phyloP scores from a whole-genome alignment of 1,139 yeast genomes.

The Blastobotrys indianensis region DNA sequence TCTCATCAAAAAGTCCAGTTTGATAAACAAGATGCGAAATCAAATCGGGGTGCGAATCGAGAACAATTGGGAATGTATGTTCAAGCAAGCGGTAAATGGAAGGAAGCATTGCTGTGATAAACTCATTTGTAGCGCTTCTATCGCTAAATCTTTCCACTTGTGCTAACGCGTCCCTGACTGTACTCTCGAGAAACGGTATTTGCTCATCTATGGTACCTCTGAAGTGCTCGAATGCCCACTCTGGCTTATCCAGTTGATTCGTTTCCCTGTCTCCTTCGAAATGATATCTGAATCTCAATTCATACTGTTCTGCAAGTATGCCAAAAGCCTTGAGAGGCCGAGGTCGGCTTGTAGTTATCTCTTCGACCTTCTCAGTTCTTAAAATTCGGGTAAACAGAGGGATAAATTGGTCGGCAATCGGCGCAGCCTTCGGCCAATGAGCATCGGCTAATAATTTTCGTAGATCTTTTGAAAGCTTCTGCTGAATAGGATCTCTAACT shows the following conservation, averaged over 20 bases:
- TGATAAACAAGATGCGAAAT: slow-evolving; percentile 60
- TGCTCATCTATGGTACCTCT: slow-evolving; percentile 47
- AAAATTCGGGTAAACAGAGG: slow-evolving; percentile 15
- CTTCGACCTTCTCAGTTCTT: slow-evolving; percentile 13
- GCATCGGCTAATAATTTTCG: slow-evolving; percentile 15
- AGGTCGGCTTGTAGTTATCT: slow-evolving; percentile 37
- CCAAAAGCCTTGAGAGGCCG: slow-evolving; percentile 55
- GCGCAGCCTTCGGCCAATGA: slow-evolving; percentile 25
- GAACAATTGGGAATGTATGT: slow-evolving; percentile 34
- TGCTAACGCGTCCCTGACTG: slow-evolving; percentile 32
- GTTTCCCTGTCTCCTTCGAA: slow-evolving; percentile 59
- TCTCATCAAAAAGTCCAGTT: slow-evolving; percentile 53
- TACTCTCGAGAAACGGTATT: slow-evolving; percentile 36
- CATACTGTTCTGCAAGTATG: slow-evolving; percentile 50
- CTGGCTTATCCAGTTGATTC: slow-evolving; percentile 69
- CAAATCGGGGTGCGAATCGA: slow-evolving; percentile 40
- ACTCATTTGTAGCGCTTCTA: slow-evolving; percentile 41
- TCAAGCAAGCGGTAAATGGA: slow-evolving; percentile 47
- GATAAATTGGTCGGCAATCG: slow-evolving; percentile 13
- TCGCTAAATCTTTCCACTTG: slow-evolving; percentile 27
- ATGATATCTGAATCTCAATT: slow-evolving; percentile 64
- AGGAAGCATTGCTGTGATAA: slow-evolving; percentile 49
- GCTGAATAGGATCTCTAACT: slow-evolving; percentile 13
- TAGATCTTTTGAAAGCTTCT: slow-evolving; percentile 11
- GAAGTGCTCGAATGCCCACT: slow-evolving; percentile 62